Evolutionary conservation across 2,329 filamentous ascomycete genomes (phyloP).

Genomic region (Cryphonectria carpinicola): DNA sequence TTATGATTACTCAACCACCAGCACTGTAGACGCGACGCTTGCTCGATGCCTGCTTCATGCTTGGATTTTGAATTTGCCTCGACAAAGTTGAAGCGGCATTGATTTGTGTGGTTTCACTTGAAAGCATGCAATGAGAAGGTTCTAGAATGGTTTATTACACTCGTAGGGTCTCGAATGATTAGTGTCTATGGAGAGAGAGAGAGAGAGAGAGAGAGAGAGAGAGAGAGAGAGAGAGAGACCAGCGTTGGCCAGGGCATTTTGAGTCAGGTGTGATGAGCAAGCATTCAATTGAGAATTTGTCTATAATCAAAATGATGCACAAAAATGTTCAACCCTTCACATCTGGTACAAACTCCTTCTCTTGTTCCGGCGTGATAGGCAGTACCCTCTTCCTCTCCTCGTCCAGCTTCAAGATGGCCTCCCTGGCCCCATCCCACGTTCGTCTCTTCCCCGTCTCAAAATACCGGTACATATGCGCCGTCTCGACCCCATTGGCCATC

Average conservation of each 20-base stretch:
- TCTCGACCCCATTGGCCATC: constrained; percentile 28
- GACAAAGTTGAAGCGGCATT: too few species aligned
- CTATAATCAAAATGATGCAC: background rate
- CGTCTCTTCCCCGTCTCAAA: constrained; percentile 31
- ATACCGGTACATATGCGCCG: constrained; percentile 28
- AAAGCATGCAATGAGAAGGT: background rate
- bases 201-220: background rate
- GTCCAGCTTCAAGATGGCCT: constrained; percentile 29
- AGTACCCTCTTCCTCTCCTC: constrained; percentile 18
- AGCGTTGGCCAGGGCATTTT: background rate
- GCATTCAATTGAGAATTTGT: background rate
- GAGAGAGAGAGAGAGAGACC: background rate
- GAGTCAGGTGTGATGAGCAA: background rate
- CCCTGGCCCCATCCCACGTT: constrained; percentile 29
- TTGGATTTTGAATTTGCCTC: background rate
- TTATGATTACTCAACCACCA: background rate
- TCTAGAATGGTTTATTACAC: background rate
- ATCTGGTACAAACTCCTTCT: constrained; percentile 15
- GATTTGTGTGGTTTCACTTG: background rate
- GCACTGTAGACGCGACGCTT: background rate
- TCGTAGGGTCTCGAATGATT: background rate
- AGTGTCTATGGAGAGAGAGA: background rate
- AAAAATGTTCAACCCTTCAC: background rate
- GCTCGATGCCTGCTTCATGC: background rate
- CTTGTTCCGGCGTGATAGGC: constrained; percentile 23